Evolutionary conservation across 1,284 basidiomycete genomes (phyloP).

Genomic region (Moesziomyces parantarcticus): DNA sequence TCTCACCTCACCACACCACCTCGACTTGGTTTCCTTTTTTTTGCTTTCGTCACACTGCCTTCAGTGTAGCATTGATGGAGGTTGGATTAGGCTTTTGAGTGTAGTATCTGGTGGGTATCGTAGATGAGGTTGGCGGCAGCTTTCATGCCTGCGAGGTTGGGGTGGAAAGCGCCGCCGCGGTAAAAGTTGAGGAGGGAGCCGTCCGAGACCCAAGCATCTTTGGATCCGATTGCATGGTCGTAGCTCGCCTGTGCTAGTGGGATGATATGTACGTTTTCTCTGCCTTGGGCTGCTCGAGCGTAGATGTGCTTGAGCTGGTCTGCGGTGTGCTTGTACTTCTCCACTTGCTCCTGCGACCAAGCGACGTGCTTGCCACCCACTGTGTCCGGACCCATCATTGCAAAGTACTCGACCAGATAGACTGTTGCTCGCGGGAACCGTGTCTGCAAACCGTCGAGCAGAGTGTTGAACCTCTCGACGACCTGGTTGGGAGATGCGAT

Average conservation of each 20-base stretch:
- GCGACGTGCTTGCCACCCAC: conserved; percentile 5
- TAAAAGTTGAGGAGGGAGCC: conserved; percentile 18
- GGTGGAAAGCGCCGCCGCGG: conserved; percentile 20
- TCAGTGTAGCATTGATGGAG: too few species aligned
- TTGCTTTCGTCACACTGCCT: neutral
- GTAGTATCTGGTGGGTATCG: conserved; percentile 4
- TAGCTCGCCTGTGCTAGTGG: conserved; percentile 19
- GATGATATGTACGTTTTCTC: conserved; percentile 13
- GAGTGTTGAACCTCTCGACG: conserved; percentile 3
- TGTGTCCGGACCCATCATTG: conserved; percentile 24
- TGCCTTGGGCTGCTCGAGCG: conserved; percentile 9
- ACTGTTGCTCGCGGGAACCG: conserved; percentile 15
- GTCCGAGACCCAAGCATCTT: conserved; percentile 23
- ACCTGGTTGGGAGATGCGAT: conserved; percentile 15
- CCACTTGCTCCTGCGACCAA: conserved; percentile 13
- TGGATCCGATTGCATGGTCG: conserved; percentile 13
- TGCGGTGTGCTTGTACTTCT: conserved; percentile 12
- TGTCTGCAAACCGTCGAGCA: conserved; percentile 14
- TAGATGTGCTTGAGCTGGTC: conserved; percentile 14
- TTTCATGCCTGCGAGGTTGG: conserved; percentile 22
- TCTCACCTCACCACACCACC: too few species aligned
- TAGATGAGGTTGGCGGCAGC: conserved; percentile 18
- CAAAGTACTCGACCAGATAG: conserved; percentile 33
- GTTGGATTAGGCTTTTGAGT: neutral
- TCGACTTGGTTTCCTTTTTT: neutral